Evolutionary conservation across 305 asterid genomes (phyloP).

Genomic region (Solanum hybrid): DNA sequence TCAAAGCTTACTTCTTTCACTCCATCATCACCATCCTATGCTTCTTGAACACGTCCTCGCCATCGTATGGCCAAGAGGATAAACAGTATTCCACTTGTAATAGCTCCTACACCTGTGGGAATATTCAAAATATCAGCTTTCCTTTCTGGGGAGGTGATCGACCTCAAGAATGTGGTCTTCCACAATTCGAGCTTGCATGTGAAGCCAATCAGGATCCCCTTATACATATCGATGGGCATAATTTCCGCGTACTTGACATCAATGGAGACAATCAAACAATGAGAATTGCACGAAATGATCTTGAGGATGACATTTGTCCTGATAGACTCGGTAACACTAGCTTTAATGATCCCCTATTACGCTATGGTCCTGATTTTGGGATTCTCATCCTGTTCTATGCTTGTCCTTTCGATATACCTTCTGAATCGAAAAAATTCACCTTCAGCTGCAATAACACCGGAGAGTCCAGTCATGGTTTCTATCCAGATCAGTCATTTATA

Average conservation of each 20-base stretch:
- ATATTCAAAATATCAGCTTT: background rate
- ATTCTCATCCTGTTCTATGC: background rate
- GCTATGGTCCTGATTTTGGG: background rate
- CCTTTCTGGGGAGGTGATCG: slow-evolving; percentile 19
- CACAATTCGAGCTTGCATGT: background rate
- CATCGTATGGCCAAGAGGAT: background rate
- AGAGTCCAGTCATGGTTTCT: background rate
- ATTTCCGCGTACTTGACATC: slow-evolving; percentile 8
- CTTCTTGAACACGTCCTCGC: background rate
- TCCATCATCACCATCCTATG: background rate
- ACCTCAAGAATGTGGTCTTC: slow-evolving; percentile 8
- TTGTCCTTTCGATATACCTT: background rate
- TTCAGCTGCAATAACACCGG: background rate
- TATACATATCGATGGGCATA: background rate
- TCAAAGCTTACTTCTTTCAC: background rate
- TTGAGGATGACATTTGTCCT: slow-evolving; percentile 15
- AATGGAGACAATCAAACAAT: background rate
- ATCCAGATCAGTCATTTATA: background rate
- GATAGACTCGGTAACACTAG: background rate
- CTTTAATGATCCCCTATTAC: background rate
- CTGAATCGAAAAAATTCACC: background rate
- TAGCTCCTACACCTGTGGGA: slow-evolving; percentile 7
- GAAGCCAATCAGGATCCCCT: background rate
- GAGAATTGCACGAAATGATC: slow-evolving; percentile 13
- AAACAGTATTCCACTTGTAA: background rate